Evolutionary conservation across 805 yeast genomes (phyloP).

Genomic region (Lachancea meyersii): DNA sequence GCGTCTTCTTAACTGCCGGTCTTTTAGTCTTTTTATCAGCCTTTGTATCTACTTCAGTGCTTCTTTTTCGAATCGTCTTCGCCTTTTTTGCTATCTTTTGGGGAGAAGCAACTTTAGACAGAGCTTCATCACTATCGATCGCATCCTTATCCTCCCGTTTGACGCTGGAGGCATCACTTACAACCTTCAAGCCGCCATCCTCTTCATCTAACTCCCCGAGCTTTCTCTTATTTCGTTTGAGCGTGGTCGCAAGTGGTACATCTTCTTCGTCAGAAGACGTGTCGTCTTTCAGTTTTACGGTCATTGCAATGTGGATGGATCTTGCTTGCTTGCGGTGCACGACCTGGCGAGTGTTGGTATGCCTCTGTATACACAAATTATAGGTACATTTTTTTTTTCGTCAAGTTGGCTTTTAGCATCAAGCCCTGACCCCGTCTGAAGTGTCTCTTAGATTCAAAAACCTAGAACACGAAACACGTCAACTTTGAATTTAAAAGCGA

Average conservation of each 20-base stretch:
- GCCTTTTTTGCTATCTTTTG: background rate
- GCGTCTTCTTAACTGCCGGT: slow-evolving; percentile 8
- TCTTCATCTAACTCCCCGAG: slow-evolving; percentile 15
- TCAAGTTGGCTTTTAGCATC: too few relatives aligned
- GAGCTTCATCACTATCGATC: slow-evolving; percentile 14
- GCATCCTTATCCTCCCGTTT: slow-evolving; percentile 12
- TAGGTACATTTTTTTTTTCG: too few relatives aligned
- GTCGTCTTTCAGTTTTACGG: slow-evolving; percentile 9
- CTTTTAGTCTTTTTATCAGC: background rate
- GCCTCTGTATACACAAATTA: too few relatives aligned
- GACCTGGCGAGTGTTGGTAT: too few relatives aligned
- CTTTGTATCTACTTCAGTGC: background rate
- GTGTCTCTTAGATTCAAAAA: too few relatives aligned
- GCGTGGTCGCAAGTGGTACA: slow-evolving; percentile 16
- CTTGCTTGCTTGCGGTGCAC: too few relatives aligned
- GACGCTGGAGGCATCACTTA: slow-evolving; percentile 3
- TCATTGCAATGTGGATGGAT: slow-evolving; percentile 1
- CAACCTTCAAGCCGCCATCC: slow-evolving; percentile 15
- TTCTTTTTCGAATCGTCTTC: background rate
- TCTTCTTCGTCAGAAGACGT: slow-evolving; percentile 11
- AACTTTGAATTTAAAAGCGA: too few relatives aligned
- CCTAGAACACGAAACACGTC: too few relatives aligned
- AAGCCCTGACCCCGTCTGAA: too few relatives aligned
- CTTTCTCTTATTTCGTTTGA: slow-evolving; percentile 14
- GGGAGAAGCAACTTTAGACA: slow-evolving; percentile 4